Evolutionary conservation across 768 basidiomycete genomes (phyloP).

Genomic region (Termitomyces titanicus): DNA sequence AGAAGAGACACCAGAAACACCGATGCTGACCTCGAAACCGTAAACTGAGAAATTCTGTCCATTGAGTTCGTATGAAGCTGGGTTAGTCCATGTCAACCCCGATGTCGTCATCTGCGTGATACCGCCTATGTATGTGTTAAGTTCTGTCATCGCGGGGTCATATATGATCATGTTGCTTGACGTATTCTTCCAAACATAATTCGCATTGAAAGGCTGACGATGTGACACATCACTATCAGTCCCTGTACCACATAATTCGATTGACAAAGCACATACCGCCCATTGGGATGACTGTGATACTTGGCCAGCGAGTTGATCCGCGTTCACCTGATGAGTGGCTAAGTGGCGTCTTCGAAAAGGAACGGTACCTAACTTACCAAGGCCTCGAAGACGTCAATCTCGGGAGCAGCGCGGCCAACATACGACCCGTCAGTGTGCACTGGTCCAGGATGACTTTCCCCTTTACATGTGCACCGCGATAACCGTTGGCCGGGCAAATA

Average conservation of each 20-base stretch:
- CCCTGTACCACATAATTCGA: background rate
- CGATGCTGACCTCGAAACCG: conserved; percentile 62
- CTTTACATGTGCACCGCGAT: conserved; percentile 81
- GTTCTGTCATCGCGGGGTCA: conserved; percentile 47
- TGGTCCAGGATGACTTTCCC: conserved; percentile 84
- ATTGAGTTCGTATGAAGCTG: conserved; percentile 61
- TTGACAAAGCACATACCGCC: conserved; percentile 48
- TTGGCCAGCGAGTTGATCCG: conserved; percentile 40
- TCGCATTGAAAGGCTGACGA: conserved; percentile 71
- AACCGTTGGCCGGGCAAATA: conserved; percentile 80
- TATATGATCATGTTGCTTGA: conserved; percentile 54
- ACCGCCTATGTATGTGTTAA: conserved; percentile 69
- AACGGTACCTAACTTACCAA: conserved; percentile 40
- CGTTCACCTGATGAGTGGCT: conserved; percentile 37
- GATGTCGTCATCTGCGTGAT: conserved; percentile 79
- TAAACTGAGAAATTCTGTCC: conserved; percentile 66
- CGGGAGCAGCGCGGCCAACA: conserved; percentile 81
- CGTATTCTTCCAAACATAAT: conserved; percentile 66
- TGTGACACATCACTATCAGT: background rate
- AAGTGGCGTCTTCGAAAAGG: background rate
- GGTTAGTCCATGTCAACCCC: conserved; percentile 63
- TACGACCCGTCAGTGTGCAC: conserved; percentile 68
- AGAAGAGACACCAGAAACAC: background rate
- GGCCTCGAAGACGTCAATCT: conserved; percentile 91
- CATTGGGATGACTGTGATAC: conserved; percentile 88